phyloP scores from a whole-genome alignment of 495 filamentous ascomycete genomes.

The Penicillium verhagenii region DNA sequence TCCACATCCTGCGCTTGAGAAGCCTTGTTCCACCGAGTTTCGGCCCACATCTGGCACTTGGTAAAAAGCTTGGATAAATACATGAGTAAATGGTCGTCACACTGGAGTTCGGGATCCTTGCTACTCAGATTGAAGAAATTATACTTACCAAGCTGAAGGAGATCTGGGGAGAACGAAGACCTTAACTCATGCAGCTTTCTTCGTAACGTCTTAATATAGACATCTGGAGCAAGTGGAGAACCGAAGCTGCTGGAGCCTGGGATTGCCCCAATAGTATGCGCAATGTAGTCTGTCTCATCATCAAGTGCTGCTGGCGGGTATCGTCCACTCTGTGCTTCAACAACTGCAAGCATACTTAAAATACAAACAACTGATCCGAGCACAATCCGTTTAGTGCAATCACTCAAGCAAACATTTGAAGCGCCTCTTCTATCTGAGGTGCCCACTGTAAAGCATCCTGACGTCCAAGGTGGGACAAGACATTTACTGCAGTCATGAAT shows the following conservation, averaged over 20 bases:
- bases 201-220: conserved; percentile 29
- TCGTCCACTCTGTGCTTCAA: conserved; percentile 25
- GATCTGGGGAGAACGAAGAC: conserved; percentile 14
- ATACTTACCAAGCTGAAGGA: conserved; percentile 21
- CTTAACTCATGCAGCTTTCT: conserved; percentile 20
- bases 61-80: conserved; percentile 27
- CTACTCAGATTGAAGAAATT: conserved; percentile 16
- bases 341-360: conserved; percentile 28
- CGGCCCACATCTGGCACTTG: neutral
- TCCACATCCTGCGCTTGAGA: neutral
- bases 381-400: conserved; percentile 18
- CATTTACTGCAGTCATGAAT: neutral
- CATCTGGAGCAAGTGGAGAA: conserved; percentile 25
- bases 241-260: conserved; percentile 6
- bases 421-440: conserved; percentile 29
- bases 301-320: conserved; percentile 24
- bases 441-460: conserved; percentile 29
- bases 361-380: conserved; percentile 22
- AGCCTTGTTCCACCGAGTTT: neutral
- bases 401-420: conserved; percentile 18
- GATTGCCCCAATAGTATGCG: conserved; percentile 7
- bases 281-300: conserved; percentile 18
- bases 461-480: conserved; percentile 29
- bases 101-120: conserved; percentile 24
- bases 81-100: conserved; percentile 27